A percentile compares a stretch with the other conserved stretches of the same genome.
Conservation (phyloP, 2,329 filamentous ascomycete species). For the Diplocarpon rosae region DNA sequence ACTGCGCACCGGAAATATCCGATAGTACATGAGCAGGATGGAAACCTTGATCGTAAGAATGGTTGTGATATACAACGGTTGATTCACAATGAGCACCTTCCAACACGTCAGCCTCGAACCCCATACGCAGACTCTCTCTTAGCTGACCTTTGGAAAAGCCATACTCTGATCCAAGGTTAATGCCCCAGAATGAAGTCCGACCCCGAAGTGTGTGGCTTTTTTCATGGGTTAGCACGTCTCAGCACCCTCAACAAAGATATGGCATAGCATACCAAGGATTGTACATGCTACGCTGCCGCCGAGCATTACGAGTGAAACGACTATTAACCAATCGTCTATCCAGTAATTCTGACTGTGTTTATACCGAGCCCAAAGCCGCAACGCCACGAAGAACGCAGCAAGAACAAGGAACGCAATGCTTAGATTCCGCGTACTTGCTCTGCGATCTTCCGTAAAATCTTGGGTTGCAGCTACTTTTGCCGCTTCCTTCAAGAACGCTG, state of each 20-base stretch:
- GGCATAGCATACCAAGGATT: no score
- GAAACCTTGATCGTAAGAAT: not conserved
- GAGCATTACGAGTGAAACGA: not conserved
- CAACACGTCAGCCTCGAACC: not conserved
- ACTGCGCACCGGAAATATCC: not conserved
- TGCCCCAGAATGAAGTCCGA: not conserved
- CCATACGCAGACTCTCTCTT: not conserved
- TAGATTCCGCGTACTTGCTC: not conserved
- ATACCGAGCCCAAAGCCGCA: slow-evolving; percentile 1
- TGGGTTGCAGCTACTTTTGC: not conserved
- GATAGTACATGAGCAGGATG: not conserved
- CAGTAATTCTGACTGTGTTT: not conserved
- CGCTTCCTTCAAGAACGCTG: not conserved
- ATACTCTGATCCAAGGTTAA: not conserved
- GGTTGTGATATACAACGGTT: not conserved
- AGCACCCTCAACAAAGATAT: no score
- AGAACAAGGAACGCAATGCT: not conserved
- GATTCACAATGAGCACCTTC: not conserved
- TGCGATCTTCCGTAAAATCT: not conserved
- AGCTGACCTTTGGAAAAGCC: not conserved
- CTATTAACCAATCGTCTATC: slow-evolving; percentile 1
- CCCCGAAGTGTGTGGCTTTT: not conserved
- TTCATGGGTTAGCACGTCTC: no score
- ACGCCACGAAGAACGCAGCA: not conserved
- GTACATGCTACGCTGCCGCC: not conserved